These are phyloP conservation scores for Rhizopogon rudus DNA, from an alignment of 768 basidiomycete genomes.

Conservation along the genomic window DNA sequence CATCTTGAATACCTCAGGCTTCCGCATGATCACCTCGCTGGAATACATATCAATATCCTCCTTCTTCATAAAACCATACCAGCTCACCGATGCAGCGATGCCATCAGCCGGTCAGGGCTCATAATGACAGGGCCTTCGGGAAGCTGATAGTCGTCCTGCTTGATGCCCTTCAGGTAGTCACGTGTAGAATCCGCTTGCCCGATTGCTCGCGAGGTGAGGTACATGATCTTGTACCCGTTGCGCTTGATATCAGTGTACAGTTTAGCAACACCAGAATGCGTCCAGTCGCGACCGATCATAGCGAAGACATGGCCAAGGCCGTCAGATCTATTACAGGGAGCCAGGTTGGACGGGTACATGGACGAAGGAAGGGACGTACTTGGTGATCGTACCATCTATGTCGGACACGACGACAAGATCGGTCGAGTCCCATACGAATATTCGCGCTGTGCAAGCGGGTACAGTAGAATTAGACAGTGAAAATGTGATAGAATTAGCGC, in stretches of 20 bases:
- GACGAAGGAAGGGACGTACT: conserved; percentile 44
- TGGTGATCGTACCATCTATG: conserved; percentile 99
- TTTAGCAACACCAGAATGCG: conserved; percentile 94
- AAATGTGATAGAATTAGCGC: conserved; percentile 90
- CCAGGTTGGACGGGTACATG: not conserved
- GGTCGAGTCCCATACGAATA: conserved; percentile 94
- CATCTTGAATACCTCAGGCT: conserved; percentile 99
- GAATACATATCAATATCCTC: not conserved
- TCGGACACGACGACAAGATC: conserved; percentile 92
- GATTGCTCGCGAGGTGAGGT: conserved; percentile 94
- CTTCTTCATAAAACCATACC: not conserved
- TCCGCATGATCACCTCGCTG: conserved; percentile 98
- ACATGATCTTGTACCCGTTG: conserved; percentile 98
- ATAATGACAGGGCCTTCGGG: conserved; percentile 98
- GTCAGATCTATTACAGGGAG: conserved; percentile 62
- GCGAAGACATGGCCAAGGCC: conserved; percentile 96
- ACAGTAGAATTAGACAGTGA: conserved; percentile 81
- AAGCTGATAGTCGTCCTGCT: conserved; percentile 93
- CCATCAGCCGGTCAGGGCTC: conserved; percentile 95
- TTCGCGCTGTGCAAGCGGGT: conserved; percentile 83
- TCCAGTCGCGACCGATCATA: conserved; percentile 98
- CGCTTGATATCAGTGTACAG: conserved; percentile 92
- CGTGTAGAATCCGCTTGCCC: conserved; percentile 97
- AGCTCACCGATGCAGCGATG: conserved; percentile 84
- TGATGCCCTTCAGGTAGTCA: conserved; percentile 91